These are phyloP conservation scores for Fusarium siculi DNA, from an alignment of 2,329 filamentous ascomycete genomes.

Conservation along the genomic window DNA sequence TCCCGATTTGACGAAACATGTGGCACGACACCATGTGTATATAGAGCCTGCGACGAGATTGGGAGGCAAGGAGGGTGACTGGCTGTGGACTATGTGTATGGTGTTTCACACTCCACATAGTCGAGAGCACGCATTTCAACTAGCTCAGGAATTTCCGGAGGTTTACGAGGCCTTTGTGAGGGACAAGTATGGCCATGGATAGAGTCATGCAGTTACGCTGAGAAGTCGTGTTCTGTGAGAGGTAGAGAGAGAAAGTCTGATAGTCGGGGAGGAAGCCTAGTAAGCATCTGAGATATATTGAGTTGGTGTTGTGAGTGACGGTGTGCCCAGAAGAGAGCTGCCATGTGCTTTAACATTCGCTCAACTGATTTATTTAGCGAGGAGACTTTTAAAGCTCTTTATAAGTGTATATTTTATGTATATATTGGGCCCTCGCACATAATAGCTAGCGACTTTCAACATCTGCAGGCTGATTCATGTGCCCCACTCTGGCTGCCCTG, in stretches of 20 bases:
- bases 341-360: neutral
- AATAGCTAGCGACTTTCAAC: too few species aligned
- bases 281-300: neutral
- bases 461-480: neutral
- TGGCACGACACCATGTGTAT: neutral
- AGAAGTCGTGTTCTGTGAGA: neutral
- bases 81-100: neutral
- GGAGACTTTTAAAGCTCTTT: neutral
- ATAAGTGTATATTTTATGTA: neutral
- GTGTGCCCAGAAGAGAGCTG: rapidly evolving
- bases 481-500: neutral
- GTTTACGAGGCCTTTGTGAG: neutral
- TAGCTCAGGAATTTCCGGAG: neutral
- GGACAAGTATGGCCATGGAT: neutral
- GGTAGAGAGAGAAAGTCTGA: neutral
- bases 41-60: neutral
- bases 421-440: neutral
- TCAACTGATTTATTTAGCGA: neutral
- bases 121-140: neutral
- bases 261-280: neutral
- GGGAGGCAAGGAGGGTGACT: neutral
- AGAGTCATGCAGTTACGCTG: neutral
- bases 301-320: neutral
- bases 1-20: neutral
- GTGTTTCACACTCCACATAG: neutral